phyloP scores from a whole-genome alignment of 2,329 filamentous ascomycete species.

The Diaporthe sp. region DNA sequence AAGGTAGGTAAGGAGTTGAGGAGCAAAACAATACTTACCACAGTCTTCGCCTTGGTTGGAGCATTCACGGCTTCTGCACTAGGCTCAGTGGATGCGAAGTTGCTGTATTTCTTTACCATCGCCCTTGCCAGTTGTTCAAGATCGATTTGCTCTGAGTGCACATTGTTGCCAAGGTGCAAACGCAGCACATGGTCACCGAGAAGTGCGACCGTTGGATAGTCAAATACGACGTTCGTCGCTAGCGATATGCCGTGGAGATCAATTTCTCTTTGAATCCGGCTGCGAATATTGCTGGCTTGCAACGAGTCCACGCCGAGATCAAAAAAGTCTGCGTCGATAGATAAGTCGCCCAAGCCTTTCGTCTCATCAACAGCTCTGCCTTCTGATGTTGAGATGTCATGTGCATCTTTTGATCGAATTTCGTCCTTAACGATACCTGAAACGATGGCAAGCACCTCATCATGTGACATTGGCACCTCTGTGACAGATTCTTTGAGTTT shows the following conservation, averaged over 20 bases:
- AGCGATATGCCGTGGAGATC: background rate
- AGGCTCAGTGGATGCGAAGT: background rate
- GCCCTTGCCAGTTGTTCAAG: background rate
- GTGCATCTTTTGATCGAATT: background rate
- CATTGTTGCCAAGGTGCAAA: background rate
- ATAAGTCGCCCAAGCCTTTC: background rate
- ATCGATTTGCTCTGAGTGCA: background rate
- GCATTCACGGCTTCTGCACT: background rate
- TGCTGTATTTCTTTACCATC: conserved; percentile 14
- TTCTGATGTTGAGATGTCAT: background rate
- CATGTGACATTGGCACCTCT: background rate
- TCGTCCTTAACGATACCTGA: conserved; percentile 4
- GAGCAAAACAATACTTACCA: background rate
- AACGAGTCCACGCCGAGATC: conserved; percentile 15
- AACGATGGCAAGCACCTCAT: background rate
- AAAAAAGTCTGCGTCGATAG: conserved; percentile 12
- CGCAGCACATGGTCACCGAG: background rate
- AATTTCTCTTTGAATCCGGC: conserved; percentile 3
- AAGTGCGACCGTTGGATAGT: conserved; percentile 1
- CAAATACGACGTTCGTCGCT: conserved; percentile 23
- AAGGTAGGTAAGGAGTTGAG: background rate
- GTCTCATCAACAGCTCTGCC: background rate
- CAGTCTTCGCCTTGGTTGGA: background rate
- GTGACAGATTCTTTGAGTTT: too few species aligned
- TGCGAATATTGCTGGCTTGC: conserved; percentile 22